These are phyloP conservation scores for Scedosporium dehoogii DNA, from an alignment of 2,329 filamentous ascomycete species.

Conservation along the genomic window DNA sequence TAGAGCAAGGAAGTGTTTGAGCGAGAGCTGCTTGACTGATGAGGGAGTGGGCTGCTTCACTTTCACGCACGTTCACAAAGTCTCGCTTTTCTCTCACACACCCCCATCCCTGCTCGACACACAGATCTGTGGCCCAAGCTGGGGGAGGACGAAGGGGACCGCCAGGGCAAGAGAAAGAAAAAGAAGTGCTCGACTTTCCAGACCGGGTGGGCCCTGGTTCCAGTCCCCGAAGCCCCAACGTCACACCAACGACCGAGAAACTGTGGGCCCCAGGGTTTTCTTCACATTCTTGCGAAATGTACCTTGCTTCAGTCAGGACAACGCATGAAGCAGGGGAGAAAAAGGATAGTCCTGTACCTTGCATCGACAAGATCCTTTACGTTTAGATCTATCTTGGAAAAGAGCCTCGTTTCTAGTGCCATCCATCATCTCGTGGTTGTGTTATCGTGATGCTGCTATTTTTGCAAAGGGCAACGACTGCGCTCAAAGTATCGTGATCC, in stretches of 20 bases:
- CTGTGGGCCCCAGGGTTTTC: background rate
- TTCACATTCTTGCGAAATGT: background rate
- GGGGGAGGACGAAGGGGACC: background rate
- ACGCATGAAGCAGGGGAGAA: background rate
- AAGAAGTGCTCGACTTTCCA: background rate
- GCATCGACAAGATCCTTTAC: too few species aligned
- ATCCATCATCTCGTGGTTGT: too few species aligned
- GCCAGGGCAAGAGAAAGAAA: background rate
- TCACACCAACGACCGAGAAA: background rate
- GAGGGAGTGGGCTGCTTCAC: too few species aligned
- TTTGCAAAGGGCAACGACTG: too few species aligned
- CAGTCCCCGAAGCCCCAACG: background rate
- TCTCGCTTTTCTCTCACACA: background rate
- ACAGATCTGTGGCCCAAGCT: background rate
- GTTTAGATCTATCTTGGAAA: too few species aligned
- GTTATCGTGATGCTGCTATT: too few species aligned
- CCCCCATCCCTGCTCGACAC: background rate
- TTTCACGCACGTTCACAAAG: background rate
- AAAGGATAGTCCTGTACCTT: background rate
- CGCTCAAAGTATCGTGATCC: too few species aligned
- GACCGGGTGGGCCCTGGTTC: conserved; percentile 1
- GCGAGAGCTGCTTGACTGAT: too few species aligned
- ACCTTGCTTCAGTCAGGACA: background rate
- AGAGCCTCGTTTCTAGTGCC: too few species aligned
- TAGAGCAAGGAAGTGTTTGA: too few species aligned